Percentiles rank a stretch among this genome's conserved stretches.
phyloP scores from a whole-genome alignment of 176 grass and related monocot genomes.

The Juncus effusus region DNA sequence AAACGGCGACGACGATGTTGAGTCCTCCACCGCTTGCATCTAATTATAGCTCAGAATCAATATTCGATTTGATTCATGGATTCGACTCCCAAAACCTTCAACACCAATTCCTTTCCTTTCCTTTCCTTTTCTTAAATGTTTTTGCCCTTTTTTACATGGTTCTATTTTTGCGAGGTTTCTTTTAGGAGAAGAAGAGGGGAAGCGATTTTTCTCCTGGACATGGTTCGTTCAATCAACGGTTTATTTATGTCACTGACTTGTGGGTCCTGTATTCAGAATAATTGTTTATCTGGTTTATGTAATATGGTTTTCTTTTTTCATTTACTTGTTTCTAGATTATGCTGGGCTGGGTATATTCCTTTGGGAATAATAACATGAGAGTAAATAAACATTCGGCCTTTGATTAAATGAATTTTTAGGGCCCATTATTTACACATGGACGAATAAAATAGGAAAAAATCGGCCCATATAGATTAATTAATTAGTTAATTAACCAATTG shows the following conservation, averaged over 20 bases:
- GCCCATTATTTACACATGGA: too few species aligned
- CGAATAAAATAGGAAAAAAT: too few species aligned
- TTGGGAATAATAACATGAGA: too few species aligned
- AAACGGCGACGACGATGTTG: conserved; percentile 48
- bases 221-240: background rate
- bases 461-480: background rate
- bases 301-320: too few species aligned
- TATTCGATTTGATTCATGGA: conserved; percentile 10
- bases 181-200: conserved; percentile 15
- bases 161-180: conserved; percentile 10
- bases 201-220: background rate
- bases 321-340: too few species aligned
- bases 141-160: too few species aligned
- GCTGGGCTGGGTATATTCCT: too few species aligned
- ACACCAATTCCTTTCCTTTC: too few species aligned
- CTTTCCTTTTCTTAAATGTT: too few species aligned
- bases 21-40: conserved; percentile 58
- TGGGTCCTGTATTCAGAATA: background rate
- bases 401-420: too few species aligned
- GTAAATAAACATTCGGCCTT: too few species aligned
- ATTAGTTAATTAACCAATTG: conserved; percentile 1
- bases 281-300: too few species aligned
- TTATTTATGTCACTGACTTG: background rate
- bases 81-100: conserved; percentile 26
- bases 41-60: conserved; percentile 5